These are phyloP conservation scores for Aspergillus candidus DNA, from an alignment of 2,329 filamentous ascomycete species.

Conservation along the genomic window DNA sequence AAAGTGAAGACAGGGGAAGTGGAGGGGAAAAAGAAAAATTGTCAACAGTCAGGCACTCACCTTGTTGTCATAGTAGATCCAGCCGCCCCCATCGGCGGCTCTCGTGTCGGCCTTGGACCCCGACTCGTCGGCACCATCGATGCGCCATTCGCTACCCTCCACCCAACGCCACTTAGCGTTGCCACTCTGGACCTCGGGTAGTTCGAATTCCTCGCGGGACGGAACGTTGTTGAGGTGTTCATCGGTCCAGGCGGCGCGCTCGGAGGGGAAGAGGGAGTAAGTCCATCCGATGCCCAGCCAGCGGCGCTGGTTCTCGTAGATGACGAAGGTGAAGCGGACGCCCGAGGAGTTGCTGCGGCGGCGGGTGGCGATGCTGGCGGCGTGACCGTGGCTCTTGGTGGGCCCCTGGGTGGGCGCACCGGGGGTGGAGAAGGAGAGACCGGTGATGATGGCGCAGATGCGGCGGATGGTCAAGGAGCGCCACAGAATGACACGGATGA, in stretches of 20 bases:
- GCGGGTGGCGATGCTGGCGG: constrained; percentile 43
- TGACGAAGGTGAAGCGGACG: constrained; percentile 90
- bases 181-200: constrained; percentile 61
- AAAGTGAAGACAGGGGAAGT: background rate
- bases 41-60: constrained; percentile 41
- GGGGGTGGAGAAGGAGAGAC: constrained; percentile 58
- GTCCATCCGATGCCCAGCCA: constrained; percentile 98
- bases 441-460: constrained; percentile 67
- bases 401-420: constrained; percentile 19
- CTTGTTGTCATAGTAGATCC: constrained; percentile 99
- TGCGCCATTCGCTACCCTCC: constrained; percentile 73
- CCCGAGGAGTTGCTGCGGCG: constrained; percentile 56
- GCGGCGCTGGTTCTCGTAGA: constrained; percentile 92
- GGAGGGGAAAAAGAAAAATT: background rate
- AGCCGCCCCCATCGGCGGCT: constrained; percentile 61
- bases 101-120: constrained; percentile 35
- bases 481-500: constrained; percentile 85
- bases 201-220: constrained; percentile 63
- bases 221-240: constrained; percentile 82
- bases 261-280: constrained; percentile 80
- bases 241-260: constrained; percentile 88
- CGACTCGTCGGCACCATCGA: constrained; percentile 58
- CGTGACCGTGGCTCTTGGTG: constrained; percentile 40
- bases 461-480: constrained; percentile 69
- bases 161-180: constrained; percentile 73